Conservation (phyloP, 2,329 filamentous ascomycete genomes). For the Seiridium cupressi region DNA sequence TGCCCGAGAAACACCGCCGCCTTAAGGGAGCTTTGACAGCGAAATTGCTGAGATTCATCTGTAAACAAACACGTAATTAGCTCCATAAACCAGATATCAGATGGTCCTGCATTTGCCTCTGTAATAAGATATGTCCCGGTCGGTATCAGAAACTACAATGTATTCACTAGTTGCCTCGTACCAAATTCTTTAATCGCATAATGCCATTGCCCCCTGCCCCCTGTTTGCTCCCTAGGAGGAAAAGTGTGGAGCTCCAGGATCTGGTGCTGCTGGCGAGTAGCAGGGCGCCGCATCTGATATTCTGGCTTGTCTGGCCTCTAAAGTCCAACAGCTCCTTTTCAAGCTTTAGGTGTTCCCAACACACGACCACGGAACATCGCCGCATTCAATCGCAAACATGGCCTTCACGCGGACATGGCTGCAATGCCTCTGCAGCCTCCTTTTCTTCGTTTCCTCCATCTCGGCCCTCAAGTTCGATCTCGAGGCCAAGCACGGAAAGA, state of each 20-base stretch:
- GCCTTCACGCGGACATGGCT: slow-evolving; percentile 49
- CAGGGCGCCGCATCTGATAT: neutral
- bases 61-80: too few relatives aligned
- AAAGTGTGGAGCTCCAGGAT: neutral
- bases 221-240: neutral
- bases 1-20: too few relatives aligned
- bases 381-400: slow-evolving; percentile 35
- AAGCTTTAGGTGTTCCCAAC: neutral
- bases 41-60: too few relatives aligned
- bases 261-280: neutral
- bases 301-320: slow-evolving; percentile 2
- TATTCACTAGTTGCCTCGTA: too few relatives aligned
- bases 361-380: slow-evolving; percentile 9
- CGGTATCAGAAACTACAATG: too few relatives aligned
- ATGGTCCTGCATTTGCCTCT: too few relatives aligned
- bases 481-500: slow-evolving; percentile 64
- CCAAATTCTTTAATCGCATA: too few relatives aligned
- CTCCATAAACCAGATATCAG: too few relatives aligned
- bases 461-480: slow-evolving; percentile 93
- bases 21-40: too few relatives aligned
- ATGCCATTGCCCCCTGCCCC: too few relatives aligned
- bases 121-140: too few relatives aligned
- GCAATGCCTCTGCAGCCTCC: slow-evolving; percentile 57
- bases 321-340: neutral
- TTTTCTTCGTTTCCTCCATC: slow-evolving; percentile 52